Evolutionary conservation across 495 filamentous ascomycete species (phyloP).

Genomic region (Penicillium coprophilum): DNA sequence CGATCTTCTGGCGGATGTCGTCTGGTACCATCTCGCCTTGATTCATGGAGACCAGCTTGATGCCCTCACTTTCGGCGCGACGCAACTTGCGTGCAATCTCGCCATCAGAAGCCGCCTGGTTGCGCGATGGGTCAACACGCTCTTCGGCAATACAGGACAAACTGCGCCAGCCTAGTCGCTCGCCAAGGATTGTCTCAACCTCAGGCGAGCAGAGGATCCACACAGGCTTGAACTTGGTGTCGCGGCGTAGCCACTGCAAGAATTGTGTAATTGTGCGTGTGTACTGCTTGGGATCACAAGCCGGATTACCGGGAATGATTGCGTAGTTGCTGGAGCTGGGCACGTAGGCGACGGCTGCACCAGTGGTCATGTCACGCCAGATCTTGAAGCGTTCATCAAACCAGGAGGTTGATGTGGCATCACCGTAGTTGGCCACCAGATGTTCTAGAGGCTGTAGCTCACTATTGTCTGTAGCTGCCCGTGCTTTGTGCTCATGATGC

Average conservation of each 20-base stretch:
- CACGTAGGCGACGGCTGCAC: slow-evolving; percentile 77
- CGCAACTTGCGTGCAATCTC: slow-evolving; percentile 70
- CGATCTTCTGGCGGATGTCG: slow-evolving; percentile 61
- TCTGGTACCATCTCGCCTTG: slow-evolving; percentile 61
- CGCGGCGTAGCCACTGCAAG: slow-evolving; percentile 67
- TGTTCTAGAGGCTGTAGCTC: slow-evolving; percentile 73
- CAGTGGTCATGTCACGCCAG: slow-evolving; percentile 74
- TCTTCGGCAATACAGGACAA: slow-evolving; percentile 83
- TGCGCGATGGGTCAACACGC: slow-evolving; percentile 64
- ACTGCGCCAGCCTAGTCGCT: slow-evolving; percentile 77
- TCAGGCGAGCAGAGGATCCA: slow-evolving; percentile 73
- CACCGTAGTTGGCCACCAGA: slow-evolving; percentile 84
- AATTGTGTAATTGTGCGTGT: slow-evolving; percentile 66
- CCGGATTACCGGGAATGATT: slow-evolving; percentile 77
- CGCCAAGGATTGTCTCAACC: slow-evolving; percentile 71
- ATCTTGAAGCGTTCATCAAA: slow-evolving; percentile 78
- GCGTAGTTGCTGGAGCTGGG: slow-evolving; percentile 68
- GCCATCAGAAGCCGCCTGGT: slow-evolving; percentile 52
- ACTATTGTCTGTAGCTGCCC: slow-evolving; percentile 41
- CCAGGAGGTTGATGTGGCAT: slow-evolving; percentile 86
- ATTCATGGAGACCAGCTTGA: slow-evolving; percentile 66
- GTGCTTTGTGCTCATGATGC: slow-evolving; percentile 42
- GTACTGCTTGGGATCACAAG: slow-evolving; percentile 74
- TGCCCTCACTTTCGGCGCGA: slow-evolving; percentile 73
- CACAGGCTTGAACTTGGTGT: slow-evolving; percentile 71